Base-by-base conservation (phyloP, 2,329 filamentous ascomycete species). In the Botrytis galanthina region DNA sequence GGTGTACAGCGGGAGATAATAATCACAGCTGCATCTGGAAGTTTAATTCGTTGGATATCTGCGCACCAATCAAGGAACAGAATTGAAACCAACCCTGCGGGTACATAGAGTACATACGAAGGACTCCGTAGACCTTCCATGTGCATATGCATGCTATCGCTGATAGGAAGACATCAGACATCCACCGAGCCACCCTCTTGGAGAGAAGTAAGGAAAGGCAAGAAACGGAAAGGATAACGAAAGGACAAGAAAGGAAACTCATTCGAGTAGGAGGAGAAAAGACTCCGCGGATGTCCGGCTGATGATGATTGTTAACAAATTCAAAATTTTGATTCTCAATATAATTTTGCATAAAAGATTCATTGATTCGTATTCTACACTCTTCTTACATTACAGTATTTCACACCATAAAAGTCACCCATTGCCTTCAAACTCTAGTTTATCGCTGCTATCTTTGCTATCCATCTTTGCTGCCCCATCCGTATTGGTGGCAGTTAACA, bases 111-210 rank as follows among this genome's bases (percentile, higher is more conserved):
- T 54, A 54, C 26, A 54, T 16, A 10, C n/a, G n/a, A n/a, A n/a
- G n/a, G n/a, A n/a, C 20, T 4, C 20, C 20, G 46, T 26, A n/a
- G 54, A 46, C 54, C 68, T 29, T 61, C 44, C 51, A 61, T 46
- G 42, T 61, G 67, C 67, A 70, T 60, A 46, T 70, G 67, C 67
- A 68, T n/a, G 12, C 29, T 48, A 68, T 39, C 46, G 48, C 35
- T 68, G 48, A 42, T 18, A 42, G 18, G 26, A 42, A 39, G 37
- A n/a, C 60, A n/a, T 37, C 46, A 29, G n/a, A 54, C 48, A 67
- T 67, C 22, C 44, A 42, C 39, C 39, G 39, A 42, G 39, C 39
- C 39, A n/a, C 32, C 62, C 29, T 51, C 26, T 39, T 29, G 46
- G 18, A 54, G 32, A 46, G 39, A 44, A 26, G 22, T 20, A 29